A percentile compares a stretch with the other conserved stretches of the same genome.
phyloP scores from a whole-genome alignment of 2,329 filamentous ascomycete species.

The Zymoseptoria pseudotritici region DNA sequence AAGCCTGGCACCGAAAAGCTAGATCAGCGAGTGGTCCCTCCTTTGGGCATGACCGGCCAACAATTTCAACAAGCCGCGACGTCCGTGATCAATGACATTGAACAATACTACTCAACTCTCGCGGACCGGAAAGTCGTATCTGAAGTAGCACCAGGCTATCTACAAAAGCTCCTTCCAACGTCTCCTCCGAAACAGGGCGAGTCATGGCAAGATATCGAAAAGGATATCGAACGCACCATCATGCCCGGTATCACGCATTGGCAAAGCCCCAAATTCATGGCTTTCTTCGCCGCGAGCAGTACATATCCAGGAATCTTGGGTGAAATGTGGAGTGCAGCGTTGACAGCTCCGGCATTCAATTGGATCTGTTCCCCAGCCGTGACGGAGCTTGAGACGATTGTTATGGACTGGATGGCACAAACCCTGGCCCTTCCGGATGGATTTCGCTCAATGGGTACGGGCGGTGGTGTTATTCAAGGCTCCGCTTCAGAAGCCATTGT shows the following conservation, averaged over 20 bases:
- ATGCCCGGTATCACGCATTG: slow-evolving; percentile 91
- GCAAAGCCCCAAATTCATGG: slow-evolving; percentile 92
- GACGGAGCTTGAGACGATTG: slow-evolving; percentile 87
- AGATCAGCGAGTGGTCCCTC: slow-evolving; percentile 25
- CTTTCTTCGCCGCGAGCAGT: slow-evolving; percentile 80
- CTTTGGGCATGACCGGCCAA: slow-evolving; percentile 61
- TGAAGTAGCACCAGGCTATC: slow-evolving; percentile 74
- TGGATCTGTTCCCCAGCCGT: slow-evolving; percentile 91
- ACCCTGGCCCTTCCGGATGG: slow-evolving; percentile 64
- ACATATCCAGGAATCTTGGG: slow-evolving; percentile 82
- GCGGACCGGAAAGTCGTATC: slow-evolving; percentile 65
- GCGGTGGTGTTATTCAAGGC: slow-evolving; percentile 91
- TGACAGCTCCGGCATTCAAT: slow-evolving; percentile 89
- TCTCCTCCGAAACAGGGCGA: slow-evolving; percentile 59
- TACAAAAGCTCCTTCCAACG: slow-evolving; percentile 67
- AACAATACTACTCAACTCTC: slow-evolving; percentile 74
- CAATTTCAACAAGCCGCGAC: slow-evolving; percentile 73
- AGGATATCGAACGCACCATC: slow-evolving; percentile 78
- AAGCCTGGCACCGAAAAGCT: slow-evolving; percentile 7
- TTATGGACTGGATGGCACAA: slow-evolving; percentile 84
- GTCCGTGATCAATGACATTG: slow-evolving; percentile 75
- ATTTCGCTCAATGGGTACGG: slow-evolving; percentile 66
- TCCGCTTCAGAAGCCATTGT: slow-evolving; percentile 82
- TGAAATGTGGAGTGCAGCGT: slow-evolving; percentile 83
- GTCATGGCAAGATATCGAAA: slow-evolving; percentile 70